phyloP scores from a whole-genome alignment of 1,284 basidiomycete species.

The Boletus semigastroideus region DNA sequence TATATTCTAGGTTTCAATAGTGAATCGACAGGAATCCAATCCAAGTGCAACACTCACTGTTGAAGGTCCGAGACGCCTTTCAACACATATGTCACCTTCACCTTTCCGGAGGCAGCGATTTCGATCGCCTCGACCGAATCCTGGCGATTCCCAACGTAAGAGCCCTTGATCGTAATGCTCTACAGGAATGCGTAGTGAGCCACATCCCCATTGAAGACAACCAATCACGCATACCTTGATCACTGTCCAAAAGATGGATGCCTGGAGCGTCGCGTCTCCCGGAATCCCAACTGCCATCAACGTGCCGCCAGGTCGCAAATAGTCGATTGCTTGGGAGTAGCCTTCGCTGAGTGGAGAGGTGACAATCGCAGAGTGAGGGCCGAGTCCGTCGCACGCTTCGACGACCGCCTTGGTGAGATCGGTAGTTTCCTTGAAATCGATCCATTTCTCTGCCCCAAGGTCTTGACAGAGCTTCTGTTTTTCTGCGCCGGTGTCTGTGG shows the following conservation, averaged over 20 bases:
- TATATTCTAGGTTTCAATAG: constrained; percentile 43
- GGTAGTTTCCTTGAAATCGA: constrained; percentile 72
- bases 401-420: constrained; percentile 64
- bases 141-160: constrained; percentile 76
- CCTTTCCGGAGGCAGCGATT: constrained; percentile 67
- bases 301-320: constrained; percentile 61
- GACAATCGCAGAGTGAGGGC: constrained; percentile 75
- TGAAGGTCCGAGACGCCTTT: constrained; percentile 56
- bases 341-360: constrained; percentile 59
- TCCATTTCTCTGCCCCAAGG: constrained; percentile 77
- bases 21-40: background rate
- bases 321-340: constrained; percentile 71
- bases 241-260: constrained; percentile 77
- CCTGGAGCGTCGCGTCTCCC: constrained; percentile 54
- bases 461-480: constrained; percentile 68
- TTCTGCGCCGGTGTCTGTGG: constrained; percentile 65
- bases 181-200: constrained; percentile 14
- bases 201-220: too few relatives aligned
- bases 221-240: constrained; percentile 43
- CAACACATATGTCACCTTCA: constrained; percentile 56
- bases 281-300: constrained; percentile 80
- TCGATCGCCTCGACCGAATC: constrained; percentile 73
- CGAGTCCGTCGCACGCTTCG: constrained; percentile 65
- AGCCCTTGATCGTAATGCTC: constrained; percentile 67
- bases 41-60: constrained; percentile 37